Evolutionary conservation across 176 grass and related monocot species (phyloP), one percentile per base, ranked within the genome.

Genomic region (Oryza punctata): DNA sequence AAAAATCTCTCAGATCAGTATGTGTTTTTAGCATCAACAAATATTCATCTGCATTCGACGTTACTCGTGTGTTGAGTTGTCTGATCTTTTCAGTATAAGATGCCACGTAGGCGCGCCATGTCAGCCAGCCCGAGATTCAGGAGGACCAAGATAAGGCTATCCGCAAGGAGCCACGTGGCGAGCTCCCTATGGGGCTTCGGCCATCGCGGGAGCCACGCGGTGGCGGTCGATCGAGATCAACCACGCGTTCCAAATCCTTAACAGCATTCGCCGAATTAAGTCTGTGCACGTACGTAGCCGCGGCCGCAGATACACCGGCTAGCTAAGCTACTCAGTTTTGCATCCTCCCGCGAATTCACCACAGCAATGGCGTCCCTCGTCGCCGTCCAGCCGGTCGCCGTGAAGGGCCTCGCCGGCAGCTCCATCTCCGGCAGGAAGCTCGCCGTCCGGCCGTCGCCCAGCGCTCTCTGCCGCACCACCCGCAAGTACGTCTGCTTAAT

Each of bases 361-460:
- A 19, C 50, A 73, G 7, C 78, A 76, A 96, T 99, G 96, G 96
- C 93, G 67, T 94, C 96, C 76, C 85, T 99, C 77, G 92, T 90
- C 67, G 85, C 93, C 77, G 80, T 94, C 60, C 93, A 99, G 78
- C 93, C 96, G 0, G 89, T 88, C 19, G 69, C 88, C 75, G 86
- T 92, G 69, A 92, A 90, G 82, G 93, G 97, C 81, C 97, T 99
- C 67, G 61, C 81, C 4, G 93, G 96, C 66, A 95, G 96, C 89
- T 88, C 89, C 91, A 90, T 98, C 45, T 85, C 86, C 72, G 96
- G 91, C 73, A 83, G 82, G 83, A 89, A 72, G 76, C 91, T 99
- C 70, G 61, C 85, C 75, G 77, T 91, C 77, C 82, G 84, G 91
- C 85, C 88, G 2, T 60, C 81, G 66, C 65, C 91, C 80, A 73